Evolutionary conservation across 129 eudicot species (phyloP), one percentile per base, ranked within the genome.

Genomic region (sunflower (Helianthus annuus)): DNA sequence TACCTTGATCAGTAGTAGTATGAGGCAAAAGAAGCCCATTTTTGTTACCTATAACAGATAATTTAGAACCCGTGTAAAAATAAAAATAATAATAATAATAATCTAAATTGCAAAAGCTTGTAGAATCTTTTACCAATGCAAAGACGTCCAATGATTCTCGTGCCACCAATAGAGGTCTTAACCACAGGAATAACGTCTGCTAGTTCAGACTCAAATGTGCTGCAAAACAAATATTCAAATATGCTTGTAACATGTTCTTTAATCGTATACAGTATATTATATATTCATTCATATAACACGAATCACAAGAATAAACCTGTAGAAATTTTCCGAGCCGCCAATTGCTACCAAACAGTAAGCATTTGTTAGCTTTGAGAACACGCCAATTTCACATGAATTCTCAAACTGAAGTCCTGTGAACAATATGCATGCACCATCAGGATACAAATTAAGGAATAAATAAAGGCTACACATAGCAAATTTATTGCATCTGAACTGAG

Each of bases 151-250:
- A 94, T 90, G 34, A 90, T 88, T 76, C 97, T 79, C 42, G 93
- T 94, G 39, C 98, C 97, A 64, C 80, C 87, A 83, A 94, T 84
- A n/a, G 97, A 94, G 75, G 98, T 94, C 74, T 94, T 94, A 66
- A 90, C 96, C 65, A 94, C 98, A 1, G 97, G 98, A 70, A 89
- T 94, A 65, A 78, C 86, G 71, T 82, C 91, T 17, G 93, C 92
- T 49, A 94, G 84, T 62, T 94, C 98, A 7, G 97, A 69, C 84
- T 94, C 97, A 34, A 90, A 90, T 2, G 91, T 88, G 62, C 96
- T 90, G 86, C 82, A 81, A 27, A 76, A 27, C 64, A 71, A 52
- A 46, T 1, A 77, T 7, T 0, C 36, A 22, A 19, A 51, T 65
- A 38, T 24, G 19, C 44, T 60, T 48, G 55, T 19, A 38, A 65